phyloP scores from a whole-genome alignment of 768 basidiomycete genomes.

The Russula emetica region DNA sequence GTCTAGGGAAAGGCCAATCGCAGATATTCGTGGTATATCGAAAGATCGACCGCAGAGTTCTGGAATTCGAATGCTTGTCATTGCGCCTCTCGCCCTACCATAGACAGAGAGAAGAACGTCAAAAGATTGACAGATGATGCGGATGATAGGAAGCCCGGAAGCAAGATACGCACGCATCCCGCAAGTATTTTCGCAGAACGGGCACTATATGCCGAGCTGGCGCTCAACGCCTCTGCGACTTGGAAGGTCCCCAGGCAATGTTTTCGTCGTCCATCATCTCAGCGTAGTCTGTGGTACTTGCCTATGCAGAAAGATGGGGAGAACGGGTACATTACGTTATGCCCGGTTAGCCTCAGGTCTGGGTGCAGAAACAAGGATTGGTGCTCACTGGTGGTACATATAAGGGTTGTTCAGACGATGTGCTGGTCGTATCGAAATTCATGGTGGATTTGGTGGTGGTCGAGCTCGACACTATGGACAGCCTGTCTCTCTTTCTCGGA shows the following conservation, averaged over 20 bases:
- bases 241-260: constrained; percentile 33
- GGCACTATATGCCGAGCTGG: constrained; percentile 1
- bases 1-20: neutral
- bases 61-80: neutral
- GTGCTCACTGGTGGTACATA: constrained; percentile 4
- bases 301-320: neutral
- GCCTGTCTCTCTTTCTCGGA: neutral
- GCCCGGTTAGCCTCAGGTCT: neutral
- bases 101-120: neutral
- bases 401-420: neutral
- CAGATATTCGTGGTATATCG: neutral
- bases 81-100: neutral
- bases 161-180: neutral
- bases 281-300: neutral
- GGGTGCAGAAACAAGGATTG: neutral
- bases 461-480: neutral
- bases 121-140: neutral
- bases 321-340: neutral
- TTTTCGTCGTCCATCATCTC: constrained; percentile 35
- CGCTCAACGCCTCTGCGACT: constrained; percentile 14
- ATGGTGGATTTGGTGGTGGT: neutral
- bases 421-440: neutral
- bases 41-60: neutral
- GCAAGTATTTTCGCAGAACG: neutral
- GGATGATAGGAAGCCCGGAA: neutral